Conservation (phyloP, 2,329 filamentous ascomycete species). For the Fusarium sp. region DNA sequence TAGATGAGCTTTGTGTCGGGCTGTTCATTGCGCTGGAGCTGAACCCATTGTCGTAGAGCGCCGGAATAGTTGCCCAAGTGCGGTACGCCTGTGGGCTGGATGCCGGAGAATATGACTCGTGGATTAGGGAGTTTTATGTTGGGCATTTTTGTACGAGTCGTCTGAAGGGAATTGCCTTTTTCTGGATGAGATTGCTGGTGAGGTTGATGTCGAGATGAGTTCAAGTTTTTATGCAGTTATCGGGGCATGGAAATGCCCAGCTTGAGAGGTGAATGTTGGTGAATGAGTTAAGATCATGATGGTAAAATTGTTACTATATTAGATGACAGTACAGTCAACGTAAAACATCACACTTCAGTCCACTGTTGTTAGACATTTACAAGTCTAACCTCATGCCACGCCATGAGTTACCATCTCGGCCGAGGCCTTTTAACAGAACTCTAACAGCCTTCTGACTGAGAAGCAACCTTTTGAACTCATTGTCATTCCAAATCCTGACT, state of each 20-base stretch:
- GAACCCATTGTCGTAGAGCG: conserved; percentile 86
- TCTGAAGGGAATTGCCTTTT: neutral
- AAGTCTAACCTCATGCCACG: neutral
- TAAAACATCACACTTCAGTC: no score
- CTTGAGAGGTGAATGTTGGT: neutral
- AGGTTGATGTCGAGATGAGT: conserved; percentile 5
- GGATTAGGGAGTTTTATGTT: conserved; percentile 22
- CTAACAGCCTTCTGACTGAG: neutral
- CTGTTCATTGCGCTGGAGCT: conserved; percentile 71
- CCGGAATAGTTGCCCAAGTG: conserved; percentile 97
- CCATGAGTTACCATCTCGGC: no score
- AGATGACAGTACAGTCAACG: no score
- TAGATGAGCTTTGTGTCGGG: conserved; percentile 74
- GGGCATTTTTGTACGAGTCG: conserved; percentile 8
- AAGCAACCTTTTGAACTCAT: conserved; percentile 1
- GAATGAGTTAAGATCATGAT: neutral
- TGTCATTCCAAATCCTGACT: conserved; percentile 30
- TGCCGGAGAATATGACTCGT: conserved; percentile 87
- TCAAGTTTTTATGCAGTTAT: conserved; percentile 42
- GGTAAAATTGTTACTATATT: no score
- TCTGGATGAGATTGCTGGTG: neutral
- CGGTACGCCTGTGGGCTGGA: conserved; percentile 93
- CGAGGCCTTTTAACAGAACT: neutral
- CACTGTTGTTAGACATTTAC: neutral
- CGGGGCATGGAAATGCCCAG: conserved; percentile 20